Conservation (phyloP, 2,329 filamentous ascomycete species). For the Alternaria postmessia region DNA sequence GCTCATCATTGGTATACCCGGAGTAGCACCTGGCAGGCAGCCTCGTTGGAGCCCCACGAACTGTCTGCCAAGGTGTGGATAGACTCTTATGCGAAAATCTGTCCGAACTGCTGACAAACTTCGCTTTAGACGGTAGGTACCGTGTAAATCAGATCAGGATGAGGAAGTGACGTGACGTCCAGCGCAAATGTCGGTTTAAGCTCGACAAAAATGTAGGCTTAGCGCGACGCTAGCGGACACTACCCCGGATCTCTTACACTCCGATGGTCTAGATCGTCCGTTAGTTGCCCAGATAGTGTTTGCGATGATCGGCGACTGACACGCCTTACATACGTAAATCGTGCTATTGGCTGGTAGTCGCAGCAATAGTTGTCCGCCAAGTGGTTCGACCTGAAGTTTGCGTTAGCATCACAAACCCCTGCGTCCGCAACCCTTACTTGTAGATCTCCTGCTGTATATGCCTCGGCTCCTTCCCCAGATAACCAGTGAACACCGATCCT, state of each 20-base stretch:
- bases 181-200: not conserved
- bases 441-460: not conserved
- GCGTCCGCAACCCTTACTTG: not conserved
- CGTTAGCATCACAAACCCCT: not conserved
- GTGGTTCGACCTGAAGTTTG: not conserved
- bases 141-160: not conserved
- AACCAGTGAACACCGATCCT: not conserved
- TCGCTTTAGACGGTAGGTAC: not conserved
- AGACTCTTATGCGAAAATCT: not conserved
- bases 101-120: not conserved
- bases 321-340: not conserved
- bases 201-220: not conserved
- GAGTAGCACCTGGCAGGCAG: not conserved
- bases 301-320: not conserved
- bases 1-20: not conserved
- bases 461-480: not conserved
- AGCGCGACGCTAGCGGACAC: not conserved
- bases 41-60: not conserved
- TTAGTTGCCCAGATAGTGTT: not conserved
- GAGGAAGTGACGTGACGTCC: not conserved
- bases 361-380: not conserved
- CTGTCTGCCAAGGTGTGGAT: not conserved
- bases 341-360: not conserved
- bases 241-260: not conserved
- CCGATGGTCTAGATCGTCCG: not conserved